These are phyloP conservation scores for Ceratonia siliqua DNA, from an alignment of 306 rosid genomes.

Conservation along the genomic window DNA sequence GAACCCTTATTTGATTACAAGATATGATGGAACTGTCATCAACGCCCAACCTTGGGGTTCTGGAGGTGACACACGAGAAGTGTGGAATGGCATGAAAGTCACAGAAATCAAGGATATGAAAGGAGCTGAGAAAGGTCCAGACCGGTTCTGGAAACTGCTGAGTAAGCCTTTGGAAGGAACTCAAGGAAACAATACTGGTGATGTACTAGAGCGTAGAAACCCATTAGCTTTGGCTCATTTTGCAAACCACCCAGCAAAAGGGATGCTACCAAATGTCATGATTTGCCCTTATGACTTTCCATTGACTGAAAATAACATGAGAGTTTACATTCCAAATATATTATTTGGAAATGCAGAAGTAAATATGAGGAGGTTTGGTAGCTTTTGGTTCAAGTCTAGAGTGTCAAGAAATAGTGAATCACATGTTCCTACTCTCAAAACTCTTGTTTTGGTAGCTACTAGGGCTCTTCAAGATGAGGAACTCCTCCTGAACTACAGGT, in stretches of 20 bases:
- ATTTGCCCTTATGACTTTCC: constrained; percentile 94
- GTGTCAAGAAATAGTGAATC: constrained; percentile 45
- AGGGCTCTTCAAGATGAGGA: constrained; percentile 77
- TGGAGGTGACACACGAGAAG: constrained; percentile 64
- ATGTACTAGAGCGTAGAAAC: constrained; percentile 75
- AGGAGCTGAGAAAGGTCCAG: constrained; percentile 63
- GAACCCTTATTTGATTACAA: constrained; percentile 83
- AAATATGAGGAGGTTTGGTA: constrained; percentile 72
- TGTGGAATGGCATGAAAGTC: constrained; percentile 54
- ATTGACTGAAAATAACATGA: constrained; percentile 63
- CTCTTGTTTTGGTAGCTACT: constrained; percentile 76
- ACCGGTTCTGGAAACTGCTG: constrained; percentile 64
- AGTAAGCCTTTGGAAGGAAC: constrained; percentile 79
- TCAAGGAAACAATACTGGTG: constrained; percentile 34
- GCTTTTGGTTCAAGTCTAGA: constrained; percentile 90
- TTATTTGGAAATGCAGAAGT: constrained; percentile 67
- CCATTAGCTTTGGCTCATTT: constrained; percentile 92
- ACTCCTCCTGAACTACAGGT: constrained; percentile 79
- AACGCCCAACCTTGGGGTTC: constrained; percentile 87
- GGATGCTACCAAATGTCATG: constrained; percentile 81
- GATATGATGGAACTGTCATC: constrained; percentile 82
- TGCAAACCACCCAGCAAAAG: constrained; percentile 86
- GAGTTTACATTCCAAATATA: constrained; percentile 77
- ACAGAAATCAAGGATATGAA: constrained; percentile 36
- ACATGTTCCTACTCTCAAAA: constrained; percentile 58